Conservation (phyloP, 148 eudicot species). For the Spergularia marina region DNA sequence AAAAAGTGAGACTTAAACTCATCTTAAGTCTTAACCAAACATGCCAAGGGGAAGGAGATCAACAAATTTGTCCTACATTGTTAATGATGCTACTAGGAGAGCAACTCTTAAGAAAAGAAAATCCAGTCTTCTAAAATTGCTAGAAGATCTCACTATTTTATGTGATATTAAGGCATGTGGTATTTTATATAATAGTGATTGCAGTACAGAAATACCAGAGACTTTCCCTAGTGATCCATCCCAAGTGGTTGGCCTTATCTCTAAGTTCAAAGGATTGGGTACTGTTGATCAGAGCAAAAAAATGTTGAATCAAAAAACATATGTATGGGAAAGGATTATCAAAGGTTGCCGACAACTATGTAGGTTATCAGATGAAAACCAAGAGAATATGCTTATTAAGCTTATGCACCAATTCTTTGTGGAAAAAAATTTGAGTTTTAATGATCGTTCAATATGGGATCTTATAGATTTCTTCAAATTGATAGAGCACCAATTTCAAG, state of each 20-base stretch:
- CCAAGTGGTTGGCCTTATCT: neutral
- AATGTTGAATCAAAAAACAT: neutral
- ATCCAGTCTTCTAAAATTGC: neutral
- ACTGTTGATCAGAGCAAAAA: neutral
- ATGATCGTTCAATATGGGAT: neutral
- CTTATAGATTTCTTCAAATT: neutral
- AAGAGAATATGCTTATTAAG: neutral
- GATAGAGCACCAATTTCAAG: neutral
- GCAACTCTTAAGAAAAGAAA: neutral
- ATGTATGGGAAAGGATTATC: neutral
- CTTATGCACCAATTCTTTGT: neutral
- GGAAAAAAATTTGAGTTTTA: neutral
- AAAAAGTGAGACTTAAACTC: too few species aligned
- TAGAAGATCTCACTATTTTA: constrained; percentile 12
- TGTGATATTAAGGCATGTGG: constrained; percentile 20
- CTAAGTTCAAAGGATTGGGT: neutral
- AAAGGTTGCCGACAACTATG: neutral
- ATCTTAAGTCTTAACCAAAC: neutral
- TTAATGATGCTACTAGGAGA: neutral
- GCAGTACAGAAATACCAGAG: neutral
- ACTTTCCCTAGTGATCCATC: neutral
- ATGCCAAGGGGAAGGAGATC: neutral
- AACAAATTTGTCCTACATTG: neutral
- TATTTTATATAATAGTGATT: neutral
- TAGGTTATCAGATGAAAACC: neutral